Percentiles rank a stretch among this genome's conserved stretches.
Conservation (phyloP, 2,329 filamentous ascomycete species). For the Hypoxylon sp. region DNA sequence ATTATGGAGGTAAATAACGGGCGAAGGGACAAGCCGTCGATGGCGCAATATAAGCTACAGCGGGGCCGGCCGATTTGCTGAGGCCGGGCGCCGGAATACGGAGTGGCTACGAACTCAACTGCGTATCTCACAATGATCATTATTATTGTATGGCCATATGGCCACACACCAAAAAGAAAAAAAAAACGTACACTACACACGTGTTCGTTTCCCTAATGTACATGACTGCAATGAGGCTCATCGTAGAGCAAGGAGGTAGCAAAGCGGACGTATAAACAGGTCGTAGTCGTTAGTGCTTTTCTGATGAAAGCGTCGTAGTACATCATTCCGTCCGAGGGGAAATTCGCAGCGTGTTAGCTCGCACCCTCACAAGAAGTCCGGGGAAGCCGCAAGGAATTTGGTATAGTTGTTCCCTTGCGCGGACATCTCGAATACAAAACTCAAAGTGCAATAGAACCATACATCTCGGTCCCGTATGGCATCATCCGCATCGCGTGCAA, state of each 20-base stretch:
- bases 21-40: slow-evolving; percentile 19
- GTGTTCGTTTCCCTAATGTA: background rate
- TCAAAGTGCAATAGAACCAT: background rate
- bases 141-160: slow-evolving; percentile 1
- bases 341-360: background rate
- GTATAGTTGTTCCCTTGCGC: background rate
- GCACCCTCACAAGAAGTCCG: background rate
- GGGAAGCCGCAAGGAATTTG: background rate
- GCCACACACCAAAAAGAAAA: background rate
- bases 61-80: slow-evolving; percentile 30
- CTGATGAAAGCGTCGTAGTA: background rate
- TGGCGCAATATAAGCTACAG: slow-evolving; percentile 37
- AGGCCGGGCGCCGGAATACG: slow-evolving; percentile 29
- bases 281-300: background rate
- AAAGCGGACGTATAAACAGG: background rate
- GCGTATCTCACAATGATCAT: background rate
- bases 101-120: background rate
- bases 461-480: background rate
- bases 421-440: background rate
- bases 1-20: slow-evolving; percentile 23
- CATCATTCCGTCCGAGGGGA: background rate
- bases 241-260: background rate
- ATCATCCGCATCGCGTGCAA: background rate
- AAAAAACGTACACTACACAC: background rate
- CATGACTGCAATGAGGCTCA: background rate